phyloP scores from a whole-genome alignment of 257 asterid species.

The Prunella vulgaris region DNA sequence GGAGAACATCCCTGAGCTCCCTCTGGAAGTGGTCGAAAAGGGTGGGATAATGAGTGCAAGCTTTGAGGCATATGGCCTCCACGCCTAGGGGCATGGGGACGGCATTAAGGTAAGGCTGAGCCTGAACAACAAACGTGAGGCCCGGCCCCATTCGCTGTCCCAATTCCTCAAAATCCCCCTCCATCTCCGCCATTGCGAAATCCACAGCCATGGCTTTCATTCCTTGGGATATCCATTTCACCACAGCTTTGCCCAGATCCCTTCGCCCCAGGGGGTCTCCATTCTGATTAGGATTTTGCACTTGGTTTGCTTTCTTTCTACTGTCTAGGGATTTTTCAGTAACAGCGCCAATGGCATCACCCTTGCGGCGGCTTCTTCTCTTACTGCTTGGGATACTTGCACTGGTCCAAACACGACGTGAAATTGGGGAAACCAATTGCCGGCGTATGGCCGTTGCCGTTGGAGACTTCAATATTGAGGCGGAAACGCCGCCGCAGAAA shows the following conservation, averaged over 20 bases:
- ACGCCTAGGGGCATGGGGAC: conserved; percentile 87
- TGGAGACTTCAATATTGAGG: conserved; percentile 39
- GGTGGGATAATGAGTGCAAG: conserved; percentile 92
- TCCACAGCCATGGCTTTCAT: conserved; percentile 90
- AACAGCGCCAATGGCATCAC: no score
- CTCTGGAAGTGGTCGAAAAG: conserved; percentile 94
- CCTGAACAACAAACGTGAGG: conserved; percentile 75
- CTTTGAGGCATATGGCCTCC: conserved; percentile 80
- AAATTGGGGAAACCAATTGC: conserved; percentile 31
- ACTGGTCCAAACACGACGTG: conserved; percentile 22
- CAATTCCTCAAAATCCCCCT: conserved; percentile 63
- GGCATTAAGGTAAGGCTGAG: conserved; percentile 88
- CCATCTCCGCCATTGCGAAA: conserved; percentile 59
- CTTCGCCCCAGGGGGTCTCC: conserved; percentile 83
- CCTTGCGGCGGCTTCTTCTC: conserved; percentile 36
- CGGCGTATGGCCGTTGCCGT: conserved; percentile 25
- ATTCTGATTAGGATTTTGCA: conserved; percentile 31
- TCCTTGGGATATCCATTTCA: conserved; percentile 76
- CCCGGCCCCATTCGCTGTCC: conserved; percentile 79
- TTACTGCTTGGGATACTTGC: conserved; percentile 17
- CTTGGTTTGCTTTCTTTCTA: neutral
- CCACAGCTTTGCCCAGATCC: conserved; percentile 80
- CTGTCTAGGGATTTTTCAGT: neutral
- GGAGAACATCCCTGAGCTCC: conserved; percentile 82
- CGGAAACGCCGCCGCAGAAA: conserved; percentile 52